Base-by-base conservation (phyloP, 129 eudicot genomes). In the Silybum marianum region DNA sequence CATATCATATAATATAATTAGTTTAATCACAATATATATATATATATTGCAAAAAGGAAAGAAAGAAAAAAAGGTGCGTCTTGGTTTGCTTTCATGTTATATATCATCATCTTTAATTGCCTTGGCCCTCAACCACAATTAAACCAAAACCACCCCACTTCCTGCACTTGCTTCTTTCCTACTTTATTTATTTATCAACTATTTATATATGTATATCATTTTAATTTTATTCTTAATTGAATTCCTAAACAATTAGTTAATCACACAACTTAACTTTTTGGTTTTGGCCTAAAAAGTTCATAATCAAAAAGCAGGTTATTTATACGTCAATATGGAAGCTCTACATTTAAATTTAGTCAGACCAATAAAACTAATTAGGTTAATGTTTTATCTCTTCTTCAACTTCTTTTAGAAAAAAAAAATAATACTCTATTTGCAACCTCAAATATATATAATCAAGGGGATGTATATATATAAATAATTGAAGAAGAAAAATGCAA, bases 41-140 rank as follows among this genome's bases (percentile, higher is more conserved):
- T 51, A 51, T 51, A 51, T 51, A 51, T 0, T 51, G 58, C 1
- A 80, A 80, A 80, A 60, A 54, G 16, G 58, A 54, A 81, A 81
- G 68, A 81, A 74, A 81, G 36, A 81, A 19, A 3, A n/a, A 19
- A 19, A 8, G 67, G n/a, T n/a, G n/a, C n/a, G n/a, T n/a, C n/a
- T n/a, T n/a, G 75, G 58, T 48, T 81, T 81, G 80, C 80, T 81
- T 81, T 81, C 85, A 81, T 81, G 71, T 38, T 38, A 81, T 81
- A 69, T 75, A 67, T 62, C 5, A 22, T 21, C 69, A 19, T n/a
- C 14, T 75, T 67, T 74, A 63, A 74, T 81, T 75, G 70, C 42
- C 76, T 81, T 82, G 81, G 85, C 46, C 46, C 85, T 82, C 85
- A 82, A 62, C 69, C 69, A 62, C 19, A 21, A 62, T 62, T 62